Evolutionary conservation across 2,329 filamentous ascomycete species (phyloP).

Genomic region (Epichloe glyceriae): DNA sequence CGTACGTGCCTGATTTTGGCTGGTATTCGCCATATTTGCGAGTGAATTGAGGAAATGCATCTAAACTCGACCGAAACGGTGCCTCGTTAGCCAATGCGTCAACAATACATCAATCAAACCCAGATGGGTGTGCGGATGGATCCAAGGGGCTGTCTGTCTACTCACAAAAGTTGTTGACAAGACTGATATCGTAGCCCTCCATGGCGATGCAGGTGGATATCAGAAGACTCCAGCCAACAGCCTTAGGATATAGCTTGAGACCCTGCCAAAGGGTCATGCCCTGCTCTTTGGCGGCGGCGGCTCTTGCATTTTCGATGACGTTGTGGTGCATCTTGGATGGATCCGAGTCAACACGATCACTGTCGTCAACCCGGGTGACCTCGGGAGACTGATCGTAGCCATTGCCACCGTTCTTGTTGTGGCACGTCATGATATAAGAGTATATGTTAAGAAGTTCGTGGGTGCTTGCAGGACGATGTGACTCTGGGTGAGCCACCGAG

Average conservation of each 20-base stretch:
- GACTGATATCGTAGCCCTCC: constrained; percentile 76
- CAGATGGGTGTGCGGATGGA: too few relatives aligned
- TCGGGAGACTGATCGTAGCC: constrained; percentile 5
- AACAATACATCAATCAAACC: too few relatives aligned
- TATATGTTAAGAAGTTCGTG: not conserved
- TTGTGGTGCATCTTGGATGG: constrained; percentile 15
- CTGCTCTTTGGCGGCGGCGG: constrained; percentile 48
- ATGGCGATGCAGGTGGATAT: constrained; percentile 88
- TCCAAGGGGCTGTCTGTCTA: not conserved
- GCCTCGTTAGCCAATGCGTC: not conserved
- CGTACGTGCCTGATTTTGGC: constrained; percentile 29
- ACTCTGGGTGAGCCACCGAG: not conserved
- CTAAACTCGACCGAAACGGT: constrained; percentile 13
- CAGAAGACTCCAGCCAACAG: constrained; percentile 67
- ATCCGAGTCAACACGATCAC: constrained; percentile 9
- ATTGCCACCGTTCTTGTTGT: not conserved
- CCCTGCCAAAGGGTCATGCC: constrained; percentile 64
- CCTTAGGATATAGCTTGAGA: constrained; percentile 73
- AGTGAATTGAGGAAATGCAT: constrained; percentile 45
- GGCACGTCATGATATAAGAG: not conserved
- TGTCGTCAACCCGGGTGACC: constrained; percentile 7
- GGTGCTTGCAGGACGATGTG: not conserved
- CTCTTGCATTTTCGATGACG: constrained; percentile 22
- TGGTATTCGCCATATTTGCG: constrained; percentile 40
- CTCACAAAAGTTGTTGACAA: constrained; percentile 69